Conservation (phyloP, 1,284 basidiomycete genomes). For the Sphaerobolus stellatus region DNA sequence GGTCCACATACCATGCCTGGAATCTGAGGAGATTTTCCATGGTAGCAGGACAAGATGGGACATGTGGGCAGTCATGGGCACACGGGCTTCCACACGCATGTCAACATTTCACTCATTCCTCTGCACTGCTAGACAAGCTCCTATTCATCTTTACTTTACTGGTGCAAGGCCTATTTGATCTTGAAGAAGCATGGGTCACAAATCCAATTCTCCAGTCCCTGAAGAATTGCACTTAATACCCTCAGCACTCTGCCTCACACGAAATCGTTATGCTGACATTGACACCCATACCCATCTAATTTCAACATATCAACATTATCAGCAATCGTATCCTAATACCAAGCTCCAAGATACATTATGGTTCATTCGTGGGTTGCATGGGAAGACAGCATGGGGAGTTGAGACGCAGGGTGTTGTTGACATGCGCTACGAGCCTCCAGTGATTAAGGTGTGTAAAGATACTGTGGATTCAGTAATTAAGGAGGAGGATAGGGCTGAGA, state of each 20-base stretch:
- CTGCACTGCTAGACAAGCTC: no score
- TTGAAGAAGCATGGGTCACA: no score
- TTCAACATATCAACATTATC: constrained; percentile 65
- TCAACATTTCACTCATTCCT: no score
- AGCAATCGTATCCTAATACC: constrained; percentile 54
- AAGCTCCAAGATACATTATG: constrained; percentile 55
- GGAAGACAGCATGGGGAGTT: constrained; percentile 10
- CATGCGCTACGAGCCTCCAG: constrained; percentile 80
- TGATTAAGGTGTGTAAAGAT: constrained; percentile 59
- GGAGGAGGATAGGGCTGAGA: constrained; percentile 42
- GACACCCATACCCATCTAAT: constrained; percentile 80
- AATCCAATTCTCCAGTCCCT: no score
- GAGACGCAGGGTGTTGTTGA: constrained; percentile 66
- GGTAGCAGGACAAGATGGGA: no score
- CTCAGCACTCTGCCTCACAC: constrained; percentile 26
- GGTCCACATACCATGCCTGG: no score
- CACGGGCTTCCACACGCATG: no score
- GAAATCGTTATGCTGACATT: constrained; percentile 41
- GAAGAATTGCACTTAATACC: no score
- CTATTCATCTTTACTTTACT: no score
- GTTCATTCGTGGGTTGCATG: constrained; percentile 62
- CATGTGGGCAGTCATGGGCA: no score
- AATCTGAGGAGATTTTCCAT: no score
- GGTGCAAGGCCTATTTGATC: no score
- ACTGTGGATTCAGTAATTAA: constrained; percentile 69